Conservation (phyloP, 2,329 filamentous ascomycete genomes). For the Colletotrichum sojae region DNA sequence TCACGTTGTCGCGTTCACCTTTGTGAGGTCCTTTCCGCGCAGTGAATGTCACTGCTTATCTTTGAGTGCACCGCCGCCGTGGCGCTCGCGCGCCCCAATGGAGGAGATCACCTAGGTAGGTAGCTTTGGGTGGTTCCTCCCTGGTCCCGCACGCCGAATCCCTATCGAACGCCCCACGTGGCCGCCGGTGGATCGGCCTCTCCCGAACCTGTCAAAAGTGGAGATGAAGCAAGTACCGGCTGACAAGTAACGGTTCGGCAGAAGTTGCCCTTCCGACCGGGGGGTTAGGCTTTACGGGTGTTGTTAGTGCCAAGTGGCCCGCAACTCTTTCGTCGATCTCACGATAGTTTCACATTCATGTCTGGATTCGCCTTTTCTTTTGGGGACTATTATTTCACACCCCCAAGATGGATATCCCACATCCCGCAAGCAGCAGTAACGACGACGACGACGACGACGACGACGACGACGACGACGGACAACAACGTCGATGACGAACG, state of each 20-base stretch:
- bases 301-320: neutral
- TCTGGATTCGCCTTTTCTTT: too few relatives aligned
- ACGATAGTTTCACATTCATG: neutral
- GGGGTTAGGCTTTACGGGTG: neutral
- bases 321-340: neutral
- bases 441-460: too few relatives aligned
- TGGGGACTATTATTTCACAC: too few relatives aligned
- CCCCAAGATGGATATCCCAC: too few relatives aligned
- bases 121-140: neutral
- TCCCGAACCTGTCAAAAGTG: conserved; percentile 29
- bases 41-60: too few relatives aligned
- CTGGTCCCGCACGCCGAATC: conserved; percentile 4
- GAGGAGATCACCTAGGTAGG: neutral
- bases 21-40: neutral
- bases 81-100: too few relatives aligned
- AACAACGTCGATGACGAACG: too few relatives aligned
- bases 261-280: conserved; percentile 3
- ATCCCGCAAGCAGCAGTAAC: too few relatives aligned
- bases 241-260: conserved; percentile 24
- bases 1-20: too few relatives aligned
- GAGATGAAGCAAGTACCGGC: conserved; percentile 9
- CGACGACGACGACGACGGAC: too few relatives aligned
- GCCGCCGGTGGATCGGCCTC: conserved; percentile 18
- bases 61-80: neutral
- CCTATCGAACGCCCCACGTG: conserved; percentile 32